Conservation (phyloP, 371 early-diverging fungal species). For the Pancytospora philotis region DNA sequence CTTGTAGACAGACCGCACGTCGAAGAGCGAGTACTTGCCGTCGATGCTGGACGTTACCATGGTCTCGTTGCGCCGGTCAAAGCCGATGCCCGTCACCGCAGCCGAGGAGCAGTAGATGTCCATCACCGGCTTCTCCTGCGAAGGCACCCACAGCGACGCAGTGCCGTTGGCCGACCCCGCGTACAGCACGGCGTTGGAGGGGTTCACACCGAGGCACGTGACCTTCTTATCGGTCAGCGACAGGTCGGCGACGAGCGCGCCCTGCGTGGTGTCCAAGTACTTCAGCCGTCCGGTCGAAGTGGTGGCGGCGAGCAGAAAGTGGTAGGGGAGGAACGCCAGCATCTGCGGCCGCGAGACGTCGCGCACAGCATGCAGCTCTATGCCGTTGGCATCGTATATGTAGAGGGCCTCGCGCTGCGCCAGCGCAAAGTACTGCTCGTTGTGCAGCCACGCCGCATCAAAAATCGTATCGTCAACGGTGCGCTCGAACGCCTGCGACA, state of each 20-base stretch:
- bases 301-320: constrained; percentile 75
- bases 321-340: constrained; percentile 84
- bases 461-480: constrained; percentile 69
- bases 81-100: constrained; percentile 70
- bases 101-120: constrained; percentile 83
- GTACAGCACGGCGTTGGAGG: constrained; percentile 78
- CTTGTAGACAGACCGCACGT: constrained; percentile 68
- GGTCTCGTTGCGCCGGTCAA: constrained; percentile 71
- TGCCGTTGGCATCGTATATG: constrained; percentile 81
- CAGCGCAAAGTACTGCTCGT: constrained; percentile 84
- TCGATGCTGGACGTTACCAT: constrained; percentile 85
- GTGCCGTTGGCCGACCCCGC: constrained; percentile 79
- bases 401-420: constrained; percentile 87
- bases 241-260: constrained; percentile 69
- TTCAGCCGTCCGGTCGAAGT: constrained; percentile 63
- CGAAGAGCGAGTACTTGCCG: constrained; percentile 81
- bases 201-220: constrained; percentile 65
- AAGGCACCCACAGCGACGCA: constrained; percentile 86
- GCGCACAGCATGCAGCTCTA: constrained; percentile 79
- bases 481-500: constrained; percentile 68
- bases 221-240: constrained; percentile 34
- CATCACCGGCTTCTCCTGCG: constrained; percentile 68
- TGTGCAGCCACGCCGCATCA: constrained; percentile 71
- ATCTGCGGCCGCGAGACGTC: constrained; percentile 69
- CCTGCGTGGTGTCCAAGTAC: constrained; percentile 91